Base-by-base conservation (phyloP, 306 rosid species). In the Cotoneaster glaucophyllus region DNA sequence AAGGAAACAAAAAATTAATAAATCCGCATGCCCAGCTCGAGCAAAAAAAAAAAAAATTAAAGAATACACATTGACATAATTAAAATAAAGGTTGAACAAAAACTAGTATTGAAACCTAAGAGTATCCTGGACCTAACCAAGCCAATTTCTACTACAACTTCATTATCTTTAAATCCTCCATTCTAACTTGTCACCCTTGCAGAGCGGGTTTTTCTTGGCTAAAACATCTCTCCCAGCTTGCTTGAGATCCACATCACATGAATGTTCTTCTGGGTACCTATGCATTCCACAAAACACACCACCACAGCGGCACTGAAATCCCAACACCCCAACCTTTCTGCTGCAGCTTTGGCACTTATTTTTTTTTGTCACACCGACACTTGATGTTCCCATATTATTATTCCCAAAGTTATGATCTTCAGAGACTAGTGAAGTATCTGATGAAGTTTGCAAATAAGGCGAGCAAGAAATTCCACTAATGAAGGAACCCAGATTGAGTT, bases 251-350 rank as follows among this genome's bases (percentile, higher is more conserved):
- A 71, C 11, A 17, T 24, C 4, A 22, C 81, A 81, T 3, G 45
- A 56, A 15, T 76, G 84, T 18, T 15, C 59, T 62, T 80, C 74
- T 1, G 69, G 70, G 11, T 25, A 43, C 21, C 77, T 43, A 71
- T 81, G 81, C 21, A 4, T 43, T 0, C 57, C n/a, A 37, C 84
- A 76, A 22, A 81, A 81, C 74, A 64, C 50, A 4, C 73, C 77
- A 21, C 70, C 64, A 57, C 81, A 76, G 1, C 77, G 69, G 67
- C 84, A 81, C 4, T 10, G 11, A n/a, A 71, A 65, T 29, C 78
- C 77, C 24, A 65, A 28, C 48, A 65, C 12, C 3, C 70, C 73
- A 10, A 81, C 54, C 17, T 56, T 76, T 69, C 69, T 71, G 45
- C 56, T 64, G 70, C 74, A 81, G 45, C 31, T 45, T 13, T 18